A percentile compares a stretch with the other conserved stretches of the same genome.
Evolutionary conservation across 1,284 basidiomycete genomes (phyloP).

Genomic region (Naganishia sp.): DNA sequence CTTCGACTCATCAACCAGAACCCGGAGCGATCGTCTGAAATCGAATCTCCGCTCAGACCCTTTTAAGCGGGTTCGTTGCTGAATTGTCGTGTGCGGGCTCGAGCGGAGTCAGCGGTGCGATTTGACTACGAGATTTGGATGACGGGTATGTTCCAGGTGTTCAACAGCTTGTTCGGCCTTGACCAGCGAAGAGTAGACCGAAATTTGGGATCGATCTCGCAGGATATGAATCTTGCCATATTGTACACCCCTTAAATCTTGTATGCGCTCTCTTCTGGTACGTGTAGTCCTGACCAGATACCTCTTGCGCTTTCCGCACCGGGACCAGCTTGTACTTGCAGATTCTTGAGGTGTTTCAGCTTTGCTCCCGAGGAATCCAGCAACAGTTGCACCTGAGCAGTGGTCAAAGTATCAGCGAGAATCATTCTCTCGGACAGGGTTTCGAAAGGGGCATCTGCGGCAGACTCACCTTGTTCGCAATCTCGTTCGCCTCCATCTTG

Average conservation of each 20-base stretch:
- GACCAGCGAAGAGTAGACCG: too few species aligned
- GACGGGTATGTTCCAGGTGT: too few species aligned
- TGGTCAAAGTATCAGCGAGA: not conserved
- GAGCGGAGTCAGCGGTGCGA: too few species aligned
- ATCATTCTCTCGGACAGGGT: not conserved
- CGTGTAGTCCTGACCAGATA: constrained; percentile 51
- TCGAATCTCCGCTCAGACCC: too few species aligned
- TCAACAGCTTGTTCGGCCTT: too few species aligned
- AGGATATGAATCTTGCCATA: not conserved
- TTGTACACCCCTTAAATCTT: constrained; percentile 41
- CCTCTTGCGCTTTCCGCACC: constrained; percentile 50
- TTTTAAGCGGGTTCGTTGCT: too few species aligned
- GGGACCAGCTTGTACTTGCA: constrained; percentile 50
- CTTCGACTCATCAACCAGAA: too few species aligned
- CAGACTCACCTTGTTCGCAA: constrained; percentile 50
- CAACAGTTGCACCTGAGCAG: constrained; percentile 45
- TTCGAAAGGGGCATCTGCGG: too few species aligned
- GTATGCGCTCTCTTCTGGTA: constrained; percentile 46
- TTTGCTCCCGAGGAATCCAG: constrained; percentile 52
- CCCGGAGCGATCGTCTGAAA: too few species aligned
- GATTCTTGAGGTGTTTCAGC: constrained; percentile 51
- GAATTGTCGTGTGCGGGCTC: too few species aligned
- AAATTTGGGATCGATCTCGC: not conserved
- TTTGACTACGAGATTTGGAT: too few species aligned
- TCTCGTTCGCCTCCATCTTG: constrained; percentile 49